Percentiles rank a stretch among this genome's conserved stretches.
phyloP scores from a whole-genome alignment of 2,329 filamentous ascomycete species.

The Fusarium neocosmosporiellum region DNA sequence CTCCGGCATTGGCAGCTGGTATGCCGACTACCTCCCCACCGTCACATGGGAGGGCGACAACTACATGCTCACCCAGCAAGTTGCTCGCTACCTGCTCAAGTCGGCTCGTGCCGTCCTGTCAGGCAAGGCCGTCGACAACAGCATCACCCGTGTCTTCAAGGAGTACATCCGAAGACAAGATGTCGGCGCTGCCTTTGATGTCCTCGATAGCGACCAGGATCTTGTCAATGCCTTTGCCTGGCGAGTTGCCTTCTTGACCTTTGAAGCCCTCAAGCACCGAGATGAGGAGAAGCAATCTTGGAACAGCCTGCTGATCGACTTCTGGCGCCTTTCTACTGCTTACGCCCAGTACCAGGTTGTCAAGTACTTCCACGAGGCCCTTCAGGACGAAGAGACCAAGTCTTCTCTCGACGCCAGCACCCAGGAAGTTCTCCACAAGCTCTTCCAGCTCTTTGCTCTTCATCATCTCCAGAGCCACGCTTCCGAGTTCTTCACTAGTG shows the following conservation, averaged over 20 bases:
- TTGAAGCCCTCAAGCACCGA: slow-evolving; percentile 79
- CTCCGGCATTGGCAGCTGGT: slow-evolving; percentile 80
- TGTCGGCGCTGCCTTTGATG: slow-evolving; percentile 78
- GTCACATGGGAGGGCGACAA: slow-evolving; percentile 83
- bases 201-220: slow-evolving; percentile 76
- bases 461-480: slow-evolving; percentile 72
- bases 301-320: slow-evolving; percentile 82
- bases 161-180: slow-evolving; percentile 74
- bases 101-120: slow-evolving; percentile 76
- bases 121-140: slow-evolving; percentile 60
- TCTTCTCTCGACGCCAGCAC: slow-evolving; percentile 68
- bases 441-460: slow-evolving; percentile 85
- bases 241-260: slow-evolving; percentile 79
- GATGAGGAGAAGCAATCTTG: slow-evolving; percentile 81
- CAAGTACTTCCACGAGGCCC: slow-evolving; percentile 72
- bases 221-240: slow-evolving; percentile 80
- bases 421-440: slow-evolving; percentile 70
- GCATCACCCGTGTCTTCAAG: slow-evolving; percentile 66
- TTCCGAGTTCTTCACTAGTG: slow-evolving; percentile 77
- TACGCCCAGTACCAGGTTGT: slow-evolving; percentile 83
- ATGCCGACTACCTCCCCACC: slow-evolving; percentile 78
- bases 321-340: slow-evolving; percentile 79
- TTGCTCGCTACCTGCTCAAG: slow-evolving; percentile 81
- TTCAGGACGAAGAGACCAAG: slow-evolving; percentile 58
- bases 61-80: slow-evolving; percentile 86